Percentiles rank a stretch among this genome's conserved stretches.
phyloP scores from a whole-genome alignment of 306 rosid genomes.

The Vicia faba region DNA sequence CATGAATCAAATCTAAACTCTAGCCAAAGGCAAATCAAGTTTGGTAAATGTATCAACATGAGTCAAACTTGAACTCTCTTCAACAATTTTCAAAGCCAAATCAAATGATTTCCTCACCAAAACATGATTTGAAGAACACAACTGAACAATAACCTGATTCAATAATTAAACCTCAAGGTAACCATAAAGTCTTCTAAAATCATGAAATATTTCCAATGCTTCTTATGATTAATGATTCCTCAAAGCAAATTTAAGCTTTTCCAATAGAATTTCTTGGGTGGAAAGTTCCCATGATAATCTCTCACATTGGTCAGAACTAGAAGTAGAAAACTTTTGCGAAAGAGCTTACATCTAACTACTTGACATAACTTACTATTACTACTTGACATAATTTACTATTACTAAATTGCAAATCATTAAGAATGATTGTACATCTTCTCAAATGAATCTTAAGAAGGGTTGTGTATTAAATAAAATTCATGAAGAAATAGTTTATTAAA shows the following conservation, averaged over 20 bases:
- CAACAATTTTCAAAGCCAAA: slow-evolving; percentile 54
- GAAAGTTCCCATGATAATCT: slow-evolving; percentile 77
- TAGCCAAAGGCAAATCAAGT: slow-evolving; percentile 67
- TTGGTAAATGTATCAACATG: slow-evolving; percentile 55
- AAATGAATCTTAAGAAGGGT: too few relatives aligned
- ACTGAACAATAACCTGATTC: slow-evolving; percentile 56
- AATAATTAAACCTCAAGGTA: slow-evolving; percentile 59
- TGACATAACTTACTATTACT: too few relatives aligned
- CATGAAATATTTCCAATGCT: slow-evolving; percentile 66
- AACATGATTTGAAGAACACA: slow-evolving; percentile 54
- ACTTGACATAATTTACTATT: too few relatives aligned
- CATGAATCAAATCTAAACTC: slow-evolving; percentile 3
- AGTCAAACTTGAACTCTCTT: slow-evolving; percentile 55
- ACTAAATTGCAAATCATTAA: too few relatives aligned
- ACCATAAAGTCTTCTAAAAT: slow-evolving; percentile 70
- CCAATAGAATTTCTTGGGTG: slow-evolving; percentile 38
- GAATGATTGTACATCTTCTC: too few relatives aligned
- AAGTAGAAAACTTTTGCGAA: slow-evolving; percentile 40
- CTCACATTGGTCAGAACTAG: slow-evolving; percentile 17
- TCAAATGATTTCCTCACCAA: slow-evolving; percentile 64
- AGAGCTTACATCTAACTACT: background rate
- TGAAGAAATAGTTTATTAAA: too few relatives aligned
- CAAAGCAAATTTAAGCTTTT: slow-evolving; percentile 59
- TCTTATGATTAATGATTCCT: slow-evolving; percentile 56
- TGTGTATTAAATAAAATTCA: too few relatives aligned